phyloP scores from a whole-genome alignment of 1,284 basidiomycete genomes.

The Agaricales sp. region DNA sequence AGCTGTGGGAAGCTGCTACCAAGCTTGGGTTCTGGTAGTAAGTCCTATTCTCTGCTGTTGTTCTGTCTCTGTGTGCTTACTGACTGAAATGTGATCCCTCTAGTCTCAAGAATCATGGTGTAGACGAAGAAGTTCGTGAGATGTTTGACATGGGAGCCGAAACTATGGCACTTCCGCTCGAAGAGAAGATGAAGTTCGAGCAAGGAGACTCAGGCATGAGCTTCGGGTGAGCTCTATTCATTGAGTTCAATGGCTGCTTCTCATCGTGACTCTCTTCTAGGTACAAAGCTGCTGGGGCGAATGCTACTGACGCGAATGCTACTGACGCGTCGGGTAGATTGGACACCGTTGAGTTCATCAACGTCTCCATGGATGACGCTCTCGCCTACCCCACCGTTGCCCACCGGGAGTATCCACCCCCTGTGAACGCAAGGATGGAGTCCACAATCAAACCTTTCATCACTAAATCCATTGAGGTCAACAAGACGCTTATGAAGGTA shows the following conservation, averaged over 20 bases:
- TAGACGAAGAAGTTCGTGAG: slow-evolving; percentile 10
- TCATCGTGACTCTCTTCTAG: slow-evolving; percentile 3
- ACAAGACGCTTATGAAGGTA: slow-evolving; percentile 39
- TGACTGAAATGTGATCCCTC: background rate
- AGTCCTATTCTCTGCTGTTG: slow-evolving; percentile 11
- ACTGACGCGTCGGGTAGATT: slow-evolving; percentile 8
- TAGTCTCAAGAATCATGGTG: slow-evolving; percentile 12
- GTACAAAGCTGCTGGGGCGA: slow-evolving; percentile 14
- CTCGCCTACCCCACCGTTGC: slow-evolving; percentile 35
- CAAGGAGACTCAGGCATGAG: slow-evolving; percentile 13
- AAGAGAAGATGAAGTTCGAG: slow-evolving; percentile 14
- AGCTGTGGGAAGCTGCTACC: slow-evolving; percentile 25
- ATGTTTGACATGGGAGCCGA: slow-evolving; percentile 14
- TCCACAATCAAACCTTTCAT: slow-evolving; percentile 44
- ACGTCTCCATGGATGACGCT: slow-evolving; percentile 11
- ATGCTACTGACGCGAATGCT: slow-evolving; percentile 14
- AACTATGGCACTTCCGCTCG: slow-evolving; percentile 11
- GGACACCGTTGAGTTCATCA: slow-evolving; percentile 16
- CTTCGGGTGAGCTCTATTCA: slow-evolving; percentile 10
- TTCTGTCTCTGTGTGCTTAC: background rate
- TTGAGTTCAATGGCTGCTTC: background rate
- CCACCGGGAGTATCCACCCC: slow-evolving; percentile 43
- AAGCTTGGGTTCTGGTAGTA: slow-evolving; percentile 31
- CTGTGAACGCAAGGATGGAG: slow-evolving; percentile 40
- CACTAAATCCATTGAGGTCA: slow-evolving; percentile 44